phyloP scores from a whole-genome alignment of 768 basidiomycete species.

The Suillus decipiens region DNA sequence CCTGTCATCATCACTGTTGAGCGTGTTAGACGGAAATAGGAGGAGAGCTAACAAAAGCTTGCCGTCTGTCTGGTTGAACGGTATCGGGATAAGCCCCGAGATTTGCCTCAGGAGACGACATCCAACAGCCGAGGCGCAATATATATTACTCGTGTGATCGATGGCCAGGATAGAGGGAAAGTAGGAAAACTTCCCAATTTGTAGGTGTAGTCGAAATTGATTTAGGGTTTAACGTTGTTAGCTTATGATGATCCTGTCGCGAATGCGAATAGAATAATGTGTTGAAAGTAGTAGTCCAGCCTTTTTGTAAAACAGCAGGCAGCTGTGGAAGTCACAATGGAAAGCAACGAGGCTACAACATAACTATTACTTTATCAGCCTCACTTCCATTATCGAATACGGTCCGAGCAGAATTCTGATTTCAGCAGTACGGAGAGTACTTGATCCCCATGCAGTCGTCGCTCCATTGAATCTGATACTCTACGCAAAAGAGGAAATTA shows the following conservation, averaged over 20 bases:
- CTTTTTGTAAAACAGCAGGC: not conserved
- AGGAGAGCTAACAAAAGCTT: not conserved
- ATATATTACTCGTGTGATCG: not conserved
- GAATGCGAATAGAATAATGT: not conserved
- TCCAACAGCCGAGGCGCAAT: not conserved
- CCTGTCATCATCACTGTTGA: not conserved
- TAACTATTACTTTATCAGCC: not conserved
- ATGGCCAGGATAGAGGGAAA: not conserved
- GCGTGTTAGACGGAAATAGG: not conserved
- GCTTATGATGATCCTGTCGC: not conserved
- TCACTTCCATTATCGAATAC: not conserved
- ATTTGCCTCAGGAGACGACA: not conserved
- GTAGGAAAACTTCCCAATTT: not conserved
- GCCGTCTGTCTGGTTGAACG: not conserved
- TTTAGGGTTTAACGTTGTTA: not conserved
- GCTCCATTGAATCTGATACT: too few relatives aligned
- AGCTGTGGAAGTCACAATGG: not conserved
- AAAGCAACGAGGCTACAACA: slow-evolving; percentile 3
- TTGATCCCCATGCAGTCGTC: too few relatives aligned
- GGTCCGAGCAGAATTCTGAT: too few relatives aligned
- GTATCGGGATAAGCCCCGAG: not conserved
- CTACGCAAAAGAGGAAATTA: too few relatives aligned
- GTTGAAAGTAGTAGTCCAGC: not conserved
- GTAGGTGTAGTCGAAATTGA: slow-evolving; percentile 2
- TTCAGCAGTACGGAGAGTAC: too few relatives aligned